Evolutionary conservation across 108 stramenopile species (phyloP), one percentile per base, ranked within the genome.

Genomic region (Cyclotella choctawhatcheeana): DNA sequence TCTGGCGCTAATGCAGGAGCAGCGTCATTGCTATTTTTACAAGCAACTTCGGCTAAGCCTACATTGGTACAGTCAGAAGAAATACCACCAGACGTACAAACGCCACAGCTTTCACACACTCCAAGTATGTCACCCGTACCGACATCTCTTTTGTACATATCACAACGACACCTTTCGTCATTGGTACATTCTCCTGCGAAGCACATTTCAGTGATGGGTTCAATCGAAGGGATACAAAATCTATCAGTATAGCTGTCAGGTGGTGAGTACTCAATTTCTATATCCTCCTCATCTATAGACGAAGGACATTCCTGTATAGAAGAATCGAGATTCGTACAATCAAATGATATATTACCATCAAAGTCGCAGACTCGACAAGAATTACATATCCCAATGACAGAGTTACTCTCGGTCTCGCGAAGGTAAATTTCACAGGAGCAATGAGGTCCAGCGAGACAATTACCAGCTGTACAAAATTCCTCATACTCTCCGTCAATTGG

Each of bases 261-360:
- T 40, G 59, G 59, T 16, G 59, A 60, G 24, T 60, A 60, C n/a
- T n/a, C 13, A 5, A 21, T 34, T 27, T 27, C 54, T 5, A 26
- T 27, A 6, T 59, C 58, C 14, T 2, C 33, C 4, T 35, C 58
- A 59, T n/a, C 20, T n/a, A 3, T n/a, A 21, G 34, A 20, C 0
- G 18, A 40, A 60, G 59, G 59, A 60, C 59, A 60, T 40, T 44
- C 59, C 25, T 60, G 59, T 21, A 60, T 13, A 40, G 59, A 44
- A 20, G 35, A 60, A 22, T 22, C 40, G 35, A 60, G 59, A 60
- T 60, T 60, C 22, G 37, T 22, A 20, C 59, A 60, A 60, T 60
- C 59, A 40, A 43, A 60, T 6, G 37, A 35, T 12, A 60, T 30
- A 22, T 60, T 60, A 8, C 59, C 21, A 5, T 60, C 35, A 18